Evolutionary conservation across 768 basidiomycete genomes (phyloP), one percentile per base, ranked within the genome.

Genomic region (Lyophyllum semitale): DNA sequence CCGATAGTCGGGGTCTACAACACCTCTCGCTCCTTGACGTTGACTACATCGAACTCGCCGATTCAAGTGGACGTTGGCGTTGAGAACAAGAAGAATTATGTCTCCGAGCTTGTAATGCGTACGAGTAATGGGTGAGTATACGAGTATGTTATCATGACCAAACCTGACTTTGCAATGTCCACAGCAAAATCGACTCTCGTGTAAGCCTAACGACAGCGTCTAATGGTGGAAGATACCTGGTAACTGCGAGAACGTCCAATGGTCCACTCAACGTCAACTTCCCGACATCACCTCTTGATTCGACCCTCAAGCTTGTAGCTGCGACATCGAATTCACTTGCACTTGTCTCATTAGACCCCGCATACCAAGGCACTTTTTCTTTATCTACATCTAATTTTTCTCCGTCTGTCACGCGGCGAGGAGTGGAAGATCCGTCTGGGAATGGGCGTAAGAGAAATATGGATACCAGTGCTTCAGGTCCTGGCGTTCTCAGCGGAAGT

Each of bases 1-100:
- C 66, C 53, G 17, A 81, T 85, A 49, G 59, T 56, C 2, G 84
- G 85, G 2, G 57, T 53, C 17, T 81, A 75, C 65, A 72, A 72
- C 25, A 66, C 70, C 3, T 62, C 68, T 13, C 66, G 71, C 1
- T 66, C 66, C 3, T 67, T 86, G 25, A 44, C 55, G 15, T 62
- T 84, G 17, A 57, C 42, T 18, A 78, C 78, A 2, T 64, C 63
- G n/a, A 83, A 84, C 53, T 76, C 67, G 0, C 62, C 44, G 4
- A 77, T 87, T 57, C 46, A 63, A 3, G 70, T 72, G 0, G 62
- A 67, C 29, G 77, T 82, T 27, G 68, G 64, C 26, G 51, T 84
- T 40, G 35, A 63, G 13, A 74, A 73, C 48, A 58, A 58, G 9
- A 55, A 66, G 26, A 46, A 58, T 11, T 53, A 53, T 6, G 54